Base-by-base conservation (phyloP, 257 asterid genomes). In the Solanum etuberosum region DNA sequence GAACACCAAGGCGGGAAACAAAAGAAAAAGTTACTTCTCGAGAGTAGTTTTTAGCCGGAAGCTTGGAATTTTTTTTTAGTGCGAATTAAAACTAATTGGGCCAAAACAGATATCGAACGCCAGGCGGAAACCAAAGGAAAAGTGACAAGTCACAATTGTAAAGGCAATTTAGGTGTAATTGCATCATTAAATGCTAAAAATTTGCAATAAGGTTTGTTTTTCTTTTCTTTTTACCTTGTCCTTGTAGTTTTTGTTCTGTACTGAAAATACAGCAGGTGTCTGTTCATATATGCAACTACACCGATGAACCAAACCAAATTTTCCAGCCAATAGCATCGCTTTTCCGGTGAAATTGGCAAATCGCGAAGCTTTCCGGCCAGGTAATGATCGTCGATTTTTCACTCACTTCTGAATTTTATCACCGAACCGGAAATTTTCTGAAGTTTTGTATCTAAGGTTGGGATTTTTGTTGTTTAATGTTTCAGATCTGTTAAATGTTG, bases 401-500 rank as follows among this genome's bases (percentile, higher is more conserved):
- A 78, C 15, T 78, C 59, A 40, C 21, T 40, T 76, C 83, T 40
- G 59, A n/a, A 76, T 27, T 43, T 78, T 42, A 25, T 78, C 63
- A 4, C 25, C 37, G 46, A 78, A 78, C 21, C 35, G 63, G 18
- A 3, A 25, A 15, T 78, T 42, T 78, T 43, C 38, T 78, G 65
- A 20, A 0, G 83, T 25, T 78, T 29, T 80, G 67, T 23, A 5
- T 71, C 43, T 25, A 46, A 68, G 12, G 82, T 87, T 83, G 38
- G 80, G 34, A 54, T 89, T 87, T 54, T 43, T 54, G 9, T 89
- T 88, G 88, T 51, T 78, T 67, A 87, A 86, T 86, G 90, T 88
- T 81, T 89, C 94, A 95, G 98, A 94, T 95, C 98, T 92, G 96
- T 74, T 84, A 80, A 87, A 89, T 89, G 93, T 84, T 78, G 59